phyloP scores from a whole-genome alignment of 2,329 filamentous ascomycete species.

The Colletotrichum siamense region DNA sequence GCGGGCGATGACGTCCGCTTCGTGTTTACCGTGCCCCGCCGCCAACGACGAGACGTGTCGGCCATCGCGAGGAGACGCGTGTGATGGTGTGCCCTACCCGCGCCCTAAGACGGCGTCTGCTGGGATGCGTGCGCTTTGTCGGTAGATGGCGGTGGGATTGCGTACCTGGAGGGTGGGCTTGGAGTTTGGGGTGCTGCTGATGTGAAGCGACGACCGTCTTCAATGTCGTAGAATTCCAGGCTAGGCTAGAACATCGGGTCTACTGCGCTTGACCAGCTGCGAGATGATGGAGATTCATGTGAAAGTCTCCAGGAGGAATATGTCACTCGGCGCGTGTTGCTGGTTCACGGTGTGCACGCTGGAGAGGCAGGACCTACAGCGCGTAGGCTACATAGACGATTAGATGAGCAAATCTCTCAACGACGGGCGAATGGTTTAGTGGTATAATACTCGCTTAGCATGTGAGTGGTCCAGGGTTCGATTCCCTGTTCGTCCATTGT shows the following conservation, averaged over 20 bases:
- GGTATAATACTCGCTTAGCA: constrained; percentile 23
- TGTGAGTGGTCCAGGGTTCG: constrained; percentile 22
- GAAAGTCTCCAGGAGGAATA: neutral
- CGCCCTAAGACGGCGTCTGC: neutral
- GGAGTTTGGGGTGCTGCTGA: neutral
- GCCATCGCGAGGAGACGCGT: neutral
- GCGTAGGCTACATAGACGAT: no score
- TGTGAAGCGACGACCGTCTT: no score
- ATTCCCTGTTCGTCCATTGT: constrained; percentile 16
- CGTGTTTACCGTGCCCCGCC: neutral
- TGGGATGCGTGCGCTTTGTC: neutral
- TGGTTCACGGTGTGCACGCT: neutral
- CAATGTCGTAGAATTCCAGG: no score
- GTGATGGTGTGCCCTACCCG: constrained; percentile 3
- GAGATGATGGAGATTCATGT: neutral
- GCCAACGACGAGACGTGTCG: neutral
- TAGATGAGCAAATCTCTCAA: neutral
- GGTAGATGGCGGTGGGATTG: neutral
- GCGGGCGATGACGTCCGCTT: neutral
- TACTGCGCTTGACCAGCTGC: accelerated
- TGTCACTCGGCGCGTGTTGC: neutral
- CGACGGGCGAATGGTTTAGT: constrained; percentile 20
- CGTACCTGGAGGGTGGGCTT: neutral
- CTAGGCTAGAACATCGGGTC: no score
- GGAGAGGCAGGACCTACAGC: no score